A percentile compares a stretch with the other conserved stretches of the same genome.
phyloP scores from a whole-genome alignment of 2,329 filamentous ascomycete genomes.

The Aplosporella prunicola region DNA sequence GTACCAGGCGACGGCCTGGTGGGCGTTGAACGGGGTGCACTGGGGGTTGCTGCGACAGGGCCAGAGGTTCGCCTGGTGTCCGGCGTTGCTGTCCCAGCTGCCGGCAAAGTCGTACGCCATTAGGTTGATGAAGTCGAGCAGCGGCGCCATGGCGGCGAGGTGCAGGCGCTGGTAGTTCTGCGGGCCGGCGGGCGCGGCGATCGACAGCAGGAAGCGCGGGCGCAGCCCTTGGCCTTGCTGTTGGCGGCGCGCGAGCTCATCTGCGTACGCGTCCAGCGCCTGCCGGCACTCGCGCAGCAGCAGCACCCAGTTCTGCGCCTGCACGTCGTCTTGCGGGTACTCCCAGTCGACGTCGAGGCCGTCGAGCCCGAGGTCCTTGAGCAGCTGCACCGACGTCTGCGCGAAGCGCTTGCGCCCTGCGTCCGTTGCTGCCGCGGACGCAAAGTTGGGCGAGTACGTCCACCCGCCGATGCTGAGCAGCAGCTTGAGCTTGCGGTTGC shows the following conservation, averaged over 20 bases:
- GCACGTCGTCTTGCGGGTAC: conserved; percentile 33
- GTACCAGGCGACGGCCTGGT: conserved; percentile 63
- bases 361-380: conserved; percentile 70
- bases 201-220: conserved; percentile 33
- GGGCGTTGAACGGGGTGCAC: conserved; percentile 70
- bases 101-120: conserved; percentile 55
- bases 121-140: conserved; percentile 41
- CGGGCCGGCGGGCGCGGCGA: conserved; percentile 37
- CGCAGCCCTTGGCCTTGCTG: not conserved
- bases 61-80: conserved; percentile 75
- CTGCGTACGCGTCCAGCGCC: conserved; percentile 33
- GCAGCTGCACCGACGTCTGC: conserved; percentile 58
- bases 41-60: conserved; percentile 46
- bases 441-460: conserved; percentile 72
- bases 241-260: conserved; percentile 18
- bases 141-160: conserved; percentile 31
- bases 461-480: conserved; percentile 79
- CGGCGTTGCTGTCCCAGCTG: conserved; percentile 62
- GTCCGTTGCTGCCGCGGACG: conserved; percentile 53
- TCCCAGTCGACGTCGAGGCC: conserved; percentile 41
- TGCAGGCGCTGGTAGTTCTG: conserved; percentile 34
- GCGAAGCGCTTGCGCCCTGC: conserved; percentile 58
- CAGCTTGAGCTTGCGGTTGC: conserved; percentile 65
- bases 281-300: conserved; percentile 30
- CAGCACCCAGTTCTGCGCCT: conserved; percentile 32